Evolutionary conservation across 225 moss, liverwort and hornwort genomes (phyloP), one percentile per base, ranked within the genome.

Genomic region (Physcomitrium patens): DNA sequence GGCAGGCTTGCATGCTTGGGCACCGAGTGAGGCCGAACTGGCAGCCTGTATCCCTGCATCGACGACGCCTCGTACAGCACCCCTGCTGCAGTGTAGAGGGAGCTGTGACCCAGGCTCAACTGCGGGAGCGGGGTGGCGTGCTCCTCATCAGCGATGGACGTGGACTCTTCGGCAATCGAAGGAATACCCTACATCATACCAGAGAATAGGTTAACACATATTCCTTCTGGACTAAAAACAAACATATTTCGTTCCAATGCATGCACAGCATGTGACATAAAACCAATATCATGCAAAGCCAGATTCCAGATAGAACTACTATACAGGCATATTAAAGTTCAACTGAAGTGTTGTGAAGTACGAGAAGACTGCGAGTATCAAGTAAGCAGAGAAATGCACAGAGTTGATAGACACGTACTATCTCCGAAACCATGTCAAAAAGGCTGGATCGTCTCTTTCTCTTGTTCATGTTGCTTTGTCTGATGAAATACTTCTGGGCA

Each of bases 401-500:
- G 58, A 46, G 17, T 8, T 27, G 0, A 0, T 23, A 17, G 42
- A 17, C 1, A 3, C 77, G 55, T 71, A 97, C 96, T 85, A 91
- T 79, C 69, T 99, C 97, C 9, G 97, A 94, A 3, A 99, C 93
- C 31, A 82, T 82, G 70, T 84, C 84, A 28, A 84, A 86, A 14
- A 93, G 76, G 65, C 91, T 91, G 2, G 93, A 93, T 2, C 93
- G 84, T 77, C 93, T 81, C 82, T 93, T 93, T 60, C 91, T 79
- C 72, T 93, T 93, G 61, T 93, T 93, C 85, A 87, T 80, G 27
- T 87, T 89, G 78, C 89, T 91, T 63, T 91, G 87, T 5, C 93
- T 82, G 16, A 93, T 93, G 44, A 91, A 93, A 50, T 93, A 93
- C 70, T 93, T 93, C 54, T 93, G 93, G 0, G 93, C 93, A 78